A percentile compares a stretch with the other conserved stretches of the same genome.
phyloP scores from a whole-genome alignment of 257 asterid species.

The Nicotiana paniculata region DNA sequence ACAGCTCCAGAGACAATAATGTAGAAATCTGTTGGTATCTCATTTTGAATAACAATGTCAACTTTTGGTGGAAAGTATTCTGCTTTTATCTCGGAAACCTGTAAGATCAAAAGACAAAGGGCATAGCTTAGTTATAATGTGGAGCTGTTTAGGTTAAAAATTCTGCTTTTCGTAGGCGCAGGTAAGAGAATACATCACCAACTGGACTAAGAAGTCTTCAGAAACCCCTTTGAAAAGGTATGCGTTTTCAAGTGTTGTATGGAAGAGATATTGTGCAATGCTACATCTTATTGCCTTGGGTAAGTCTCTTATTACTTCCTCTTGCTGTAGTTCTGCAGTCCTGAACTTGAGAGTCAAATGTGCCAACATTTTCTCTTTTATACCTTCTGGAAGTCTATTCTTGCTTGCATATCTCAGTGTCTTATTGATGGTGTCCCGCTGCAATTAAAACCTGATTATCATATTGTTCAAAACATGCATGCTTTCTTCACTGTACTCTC shows the following conservation, averaged over 20 bases:
- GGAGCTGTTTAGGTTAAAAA: not conserved
- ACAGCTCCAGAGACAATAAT: constrained; percentile 83
- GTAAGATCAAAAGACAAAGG: constrained; percentile 4
- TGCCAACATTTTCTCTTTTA: constrained; percentile 90
- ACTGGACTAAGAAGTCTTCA: constrained; percentile 66
- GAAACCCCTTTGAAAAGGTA: constrained; percentile 80
- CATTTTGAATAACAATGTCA: constrained; percentile 78
- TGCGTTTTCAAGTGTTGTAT: constrained; percentile 44
- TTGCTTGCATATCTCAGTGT: constrained; percentile 73
- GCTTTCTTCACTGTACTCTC: not conserved
- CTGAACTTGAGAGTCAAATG: constrained; percentile 74
- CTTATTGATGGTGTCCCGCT: constrained; percentile 80
- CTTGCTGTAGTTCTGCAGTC: constrained; percentile 89
- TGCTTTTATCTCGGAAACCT: constrained; percentile 95
- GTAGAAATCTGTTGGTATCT: constrained; percentile 90
- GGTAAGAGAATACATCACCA: constrained; percentile 43
- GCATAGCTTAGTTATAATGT: not conserved
- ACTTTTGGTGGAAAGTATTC: constrained; percentile 92
- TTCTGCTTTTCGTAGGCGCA: not conserved
- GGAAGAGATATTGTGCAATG: constrained; percentile 85
- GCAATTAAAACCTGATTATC: constrained; percentile 9
- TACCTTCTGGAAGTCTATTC: constrained; percentile 66
- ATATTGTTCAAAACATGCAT: not conserved
- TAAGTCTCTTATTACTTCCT: constrained; percentile 65
- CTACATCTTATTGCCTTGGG: constrained; percentile 94